phyloP scores from a whole-genome alignment of 2,329 filamentous ascomycete species.

The Fusarium guadeloupense region DNA sequence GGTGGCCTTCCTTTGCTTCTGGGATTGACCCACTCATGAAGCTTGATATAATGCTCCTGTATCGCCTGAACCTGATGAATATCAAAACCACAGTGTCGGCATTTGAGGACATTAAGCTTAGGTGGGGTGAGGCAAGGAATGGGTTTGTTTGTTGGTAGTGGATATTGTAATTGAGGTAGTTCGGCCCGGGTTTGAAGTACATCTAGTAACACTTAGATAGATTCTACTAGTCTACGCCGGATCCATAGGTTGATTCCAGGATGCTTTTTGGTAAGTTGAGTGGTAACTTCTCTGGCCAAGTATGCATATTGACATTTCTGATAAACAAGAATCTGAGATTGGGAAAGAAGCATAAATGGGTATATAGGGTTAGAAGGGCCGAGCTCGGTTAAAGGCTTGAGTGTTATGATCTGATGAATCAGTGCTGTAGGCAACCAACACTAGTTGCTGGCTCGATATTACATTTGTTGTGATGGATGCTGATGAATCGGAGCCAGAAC shows the following conservation, averaged over 20 bases:
- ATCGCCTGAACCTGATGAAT: too few relatives aligned
- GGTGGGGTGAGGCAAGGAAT: too few relatives aligned
- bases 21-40: too few relatives aligned
- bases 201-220: too few relatives aligned
- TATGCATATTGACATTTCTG: background rate
- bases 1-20: too few relatives aligned
- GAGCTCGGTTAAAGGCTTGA: background rate
- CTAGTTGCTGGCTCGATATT: background rate
- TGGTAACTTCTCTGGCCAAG: background rate
- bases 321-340: background rate
- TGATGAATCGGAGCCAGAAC: background rate
- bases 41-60: too few relatives aligned
- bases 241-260: background rate
- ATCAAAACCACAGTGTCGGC: too few relatives aligned
- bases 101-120: too few relatives aligned
- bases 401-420: background rate
- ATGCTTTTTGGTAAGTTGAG: background rate
- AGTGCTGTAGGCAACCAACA: background rate
- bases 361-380: background rate
- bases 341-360: background rate
- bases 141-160: too few relatives aligned
- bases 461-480: background rate
- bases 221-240: too few relatives aligned
- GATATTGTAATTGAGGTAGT: too few relatives aligned
- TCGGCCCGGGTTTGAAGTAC: too few relatives aligned